A percentile compares a stretch with the other conserved stretches of the same genome.
Evolutionary conservation across 2,329 filamentous ascomycete genomes (phyloP).

Genomic region (Venturia effusa): DNA sequence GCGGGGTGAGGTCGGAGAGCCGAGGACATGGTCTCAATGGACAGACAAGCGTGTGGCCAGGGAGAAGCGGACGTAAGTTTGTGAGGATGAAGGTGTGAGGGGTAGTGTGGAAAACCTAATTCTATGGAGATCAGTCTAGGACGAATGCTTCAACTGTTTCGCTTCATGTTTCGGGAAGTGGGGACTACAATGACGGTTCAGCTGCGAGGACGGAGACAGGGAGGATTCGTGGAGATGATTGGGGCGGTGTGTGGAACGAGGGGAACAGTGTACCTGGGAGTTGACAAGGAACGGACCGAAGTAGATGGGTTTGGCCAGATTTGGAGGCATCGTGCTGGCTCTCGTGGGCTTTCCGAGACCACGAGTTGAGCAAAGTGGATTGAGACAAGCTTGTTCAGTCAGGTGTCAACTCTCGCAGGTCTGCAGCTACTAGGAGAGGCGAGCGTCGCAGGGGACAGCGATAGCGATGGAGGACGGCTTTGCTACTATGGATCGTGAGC

Average conservation of each 20-base stretch:
- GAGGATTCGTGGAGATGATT: neutral
- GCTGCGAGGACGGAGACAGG: neutral
- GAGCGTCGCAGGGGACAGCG: neutral
- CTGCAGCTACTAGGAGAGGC: neutral
- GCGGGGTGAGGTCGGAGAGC: slow-evolving; percentile 59
- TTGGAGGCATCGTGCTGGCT: slow-evolving; percentile 1
- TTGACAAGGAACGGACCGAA: slow-evolving; percentile 73
- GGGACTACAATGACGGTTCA: neutral
- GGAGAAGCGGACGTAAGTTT: slow-evolving; percentile 88
- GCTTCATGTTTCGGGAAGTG: neutral
- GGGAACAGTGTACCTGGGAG: slow-evolving; percentile 45
- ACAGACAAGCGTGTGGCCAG: slow-evolving; percentile 86
- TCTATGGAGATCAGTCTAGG: slow-evolving; percentile 10
- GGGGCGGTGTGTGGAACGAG: too few relatives aligned
- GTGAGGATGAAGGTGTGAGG: slow-evolving; percentile 76
- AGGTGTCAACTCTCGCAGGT: neutral
- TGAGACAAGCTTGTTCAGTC: neutral
- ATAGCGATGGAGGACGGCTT: neutral
- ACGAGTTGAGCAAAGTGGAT: neutral
- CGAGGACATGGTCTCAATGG: slow-evolving; percentile 59
- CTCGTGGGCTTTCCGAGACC: neutral
- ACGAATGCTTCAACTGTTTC: neutral
- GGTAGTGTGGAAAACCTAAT: slow-evolving; percentile 77
- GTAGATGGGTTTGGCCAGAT: slow-evolving; percentile 36
- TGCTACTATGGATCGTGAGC: neutral